A percentile compares a stretch with the other conserved stretches of the same genome.
These are phyloP conservation scores for Phytopythium montanum DNA, from an alignment of 352 stramenopile genomes.

Conservation along the genomic window DNA sequence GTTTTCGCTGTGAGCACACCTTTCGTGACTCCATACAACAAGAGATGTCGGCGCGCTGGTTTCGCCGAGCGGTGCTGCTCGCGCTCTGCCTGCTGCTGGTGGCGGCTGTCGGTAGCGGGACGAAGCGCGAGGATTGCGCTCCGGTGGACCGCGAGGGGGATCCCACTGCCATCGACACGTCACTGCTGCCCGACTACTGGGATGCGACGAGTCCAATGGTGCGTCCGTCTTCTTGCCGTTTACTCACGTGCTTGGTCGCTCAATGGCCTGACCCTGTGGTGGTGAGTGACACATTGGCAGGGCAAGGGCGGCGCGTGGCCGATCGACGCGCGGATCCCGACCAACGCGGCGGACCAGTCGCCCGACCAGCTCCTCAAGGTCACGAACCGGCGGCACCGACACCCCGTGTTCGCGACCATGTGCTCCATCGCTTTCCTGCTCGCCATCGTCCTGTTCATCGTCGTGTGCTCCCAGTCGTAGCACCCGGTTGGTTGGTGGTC, in stretches of 20 bases:
- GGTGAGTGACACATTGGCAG: background rate
- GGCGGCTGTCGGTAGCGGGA: background rate
- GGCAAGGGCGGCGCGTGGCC: constrained; percentile 6
- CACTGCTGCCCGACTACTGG: constrained; percentile 55
- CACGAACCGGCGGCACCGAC: constrained; percentile 59
- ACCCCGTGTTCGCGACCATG: constrained; percentile 65
- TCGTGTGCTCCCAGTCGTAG: constrained; percentile 46
- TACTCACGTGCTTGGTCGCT: background rate
- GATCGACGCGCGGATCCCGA: constrained; percentile 27
- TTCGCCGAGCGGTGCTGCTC: background rate
- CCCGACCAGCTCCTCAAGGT: constrained; percentile 76
- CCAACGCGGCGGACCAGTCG: constrained; percentile 41
- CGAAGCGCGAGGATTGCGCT: background rate
- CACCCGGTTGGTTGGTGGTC: background rate
- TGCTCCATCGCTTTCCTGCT: constrained; percentile 66
- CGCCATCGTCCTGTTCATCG: constrained; percentile 59
- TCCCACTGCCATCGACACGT: constrained; percentile 26
- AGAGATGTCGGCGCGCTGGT: background rate
- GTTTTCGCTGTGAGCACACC: background rate
- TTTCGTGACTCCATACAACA: background rate
- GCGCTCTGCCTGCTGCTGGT: constrained; percentile 4
- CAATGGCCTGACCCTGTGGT: background rate
- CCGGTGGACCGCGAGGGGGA: background rate
- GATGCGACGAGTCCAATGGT: constrained; percentile 16
- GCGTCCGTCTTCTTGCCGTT: background rate